Evolutionary conservation across 768 basidiomycete species (phyloP).

Genomic region (Mycena belliarum): DNA sequence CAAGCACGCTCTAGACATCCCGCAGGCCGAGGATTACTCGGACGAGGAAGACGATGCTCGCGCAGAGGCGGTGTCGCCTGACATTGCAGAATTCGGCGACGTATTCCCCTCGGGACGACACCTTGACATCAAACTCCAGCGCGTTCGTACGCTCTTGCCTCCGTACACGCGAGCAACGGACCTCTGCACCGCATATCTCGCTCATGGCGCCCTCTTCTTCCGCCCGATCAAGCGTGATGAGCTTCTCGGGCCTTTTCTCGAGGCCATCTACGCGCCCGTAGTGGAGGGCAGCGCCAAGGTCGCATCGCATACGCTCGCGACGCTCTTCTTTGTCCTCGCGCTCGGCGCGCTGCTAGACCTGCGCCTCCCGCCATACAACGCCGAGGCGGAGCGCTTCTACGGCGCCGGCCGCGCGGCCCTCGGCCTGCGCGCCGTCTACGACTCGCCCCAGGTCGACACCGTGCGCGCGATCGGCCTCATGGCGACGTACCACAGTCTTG

Average conservation of each 20-base stretch:
- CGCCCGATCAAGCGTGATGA: constrained; percentile 52
- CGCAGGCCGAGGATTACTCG: constrained; percentile 24
- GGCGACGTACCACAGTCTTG: constrained; percentile 56
- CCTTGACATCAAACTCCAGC: constrained; percentile 30
- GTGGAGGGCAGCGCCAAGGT: constrained; percentile 3
- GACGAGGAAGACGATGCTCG: constrained; percentile 19
- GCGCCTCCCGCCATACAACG: constrained; percentile 48
- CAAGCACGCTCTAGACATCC: not conserved
- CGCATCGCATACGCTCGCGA: constrained; percentile 52
- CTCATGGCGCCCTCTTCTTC: constrained; percentile 52
- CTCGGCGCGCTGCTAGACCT: constrained; percentile 64
- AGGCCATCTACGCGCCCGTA: constrained; percentile 34
- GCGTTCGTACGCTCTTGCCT: constrained; percentile 46
- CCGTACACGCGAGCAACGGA: constrained; percentile 40
- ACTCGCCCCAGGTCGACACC: constrained; percentile 55
- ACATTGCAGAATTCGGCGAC: constrained; percentile 39
- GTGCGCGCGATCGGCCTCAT: constrained; percentile 61
- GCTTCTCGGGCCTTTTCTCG: constrained; percentile 40
- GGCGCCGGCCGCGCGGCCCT: constrained; percentile 57
- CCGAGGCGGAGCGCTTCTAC: constrained; percentile 64
- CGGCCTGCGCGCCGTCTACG: constrained; percentile 50
- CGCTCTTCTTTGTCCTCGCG: constrained; percentile 59
- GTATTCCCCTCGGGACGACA: constrained; percentile 41
- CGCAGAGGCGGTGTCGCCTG: constrained; percentile 25
- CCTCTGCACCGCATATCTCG: constrained; percentile 44